Percentiles rank a stretch among this genome's conserved stretches.
These are phyloP conservation scores for Ziziphus jujuba DNA, from an alignment of 306 rosid genomes.

Conservation along the genomic window DNA sequence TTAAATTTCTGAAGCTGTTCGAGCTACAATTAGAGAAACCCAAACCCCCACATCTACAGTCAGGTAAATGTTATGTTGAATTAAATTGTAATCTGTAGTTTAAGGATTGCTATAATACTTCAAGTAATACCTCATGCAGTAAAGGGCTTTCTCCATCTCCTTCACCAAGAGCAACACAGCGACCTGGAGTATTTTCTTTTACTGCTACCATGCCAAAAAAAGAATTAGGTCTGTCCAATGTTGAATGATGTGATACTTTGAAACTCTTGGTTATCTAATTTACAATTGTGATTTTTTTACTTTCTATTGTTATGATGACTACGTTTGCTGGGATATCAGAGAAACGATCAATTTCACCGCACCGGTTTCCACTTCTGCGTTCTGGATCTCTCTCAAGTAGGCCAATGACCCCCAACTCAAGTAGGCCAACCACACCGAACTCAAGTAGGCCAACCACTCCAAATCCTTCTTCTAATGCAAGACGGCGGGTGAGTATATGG, in stretches of 20 bases:
- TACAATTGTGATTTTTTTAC: not conserved
- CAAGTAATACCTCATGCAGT: slow-evolving; percentile 41
- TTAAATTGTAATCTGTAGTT: slow-evolving; percentile 4
- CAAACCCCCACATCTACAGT: slow-evolving; percentile 68
- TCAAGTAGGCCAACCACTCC: slow-evolving; percentile 88
- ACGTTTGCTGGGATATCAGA: slow-evolving; percentile 46
- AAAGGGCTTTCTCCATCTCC: slow-evolving; percentile 75
- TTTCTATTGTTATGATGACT: slow-evolving; percentile 24
- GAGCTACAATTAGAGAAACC: slow-evolving; percentile 82
- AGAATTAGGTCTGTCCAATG: slow-evolving; percentile 52
- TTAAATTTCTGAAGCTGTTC: slow-evolving; percentile 63
- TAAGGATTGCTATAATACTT: slow-evolving; percentile 14
- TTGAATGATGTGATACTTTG: slow-evolving; percentile 4
- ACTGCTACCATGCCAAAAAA: slow-evolving; percentile 74
- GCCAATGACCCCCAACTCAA: slow-evolving; percentile 63
- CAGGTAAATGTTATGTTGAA: slow-evolving; percentile 46
- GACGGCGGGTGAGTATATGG: slow-evolving; percentile 62
- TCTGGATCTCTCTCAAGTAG: slow-evolving; percentile 83
- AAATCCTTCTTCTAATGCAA: slow-evolving; percentile 62
- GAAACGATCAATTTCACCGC: slow-evolving; percentile 82
- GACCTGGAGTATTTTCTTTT: slow-evolving; percentile 67
- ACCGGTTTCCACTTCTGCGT: slow-evolving; percentile 92
- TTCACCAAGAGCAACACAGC: slow-evolving; percentile 50
- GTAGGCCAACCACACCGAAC: slow-evolving; percentile 74
- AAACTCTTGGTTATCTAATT: slow-evolving; percentile 1